Evolutionary conservation across 179 eudicot species (phyloP), one percentile per base, ranked within the genome.

Genomic region (Carnegiea gigantea): DNA sequence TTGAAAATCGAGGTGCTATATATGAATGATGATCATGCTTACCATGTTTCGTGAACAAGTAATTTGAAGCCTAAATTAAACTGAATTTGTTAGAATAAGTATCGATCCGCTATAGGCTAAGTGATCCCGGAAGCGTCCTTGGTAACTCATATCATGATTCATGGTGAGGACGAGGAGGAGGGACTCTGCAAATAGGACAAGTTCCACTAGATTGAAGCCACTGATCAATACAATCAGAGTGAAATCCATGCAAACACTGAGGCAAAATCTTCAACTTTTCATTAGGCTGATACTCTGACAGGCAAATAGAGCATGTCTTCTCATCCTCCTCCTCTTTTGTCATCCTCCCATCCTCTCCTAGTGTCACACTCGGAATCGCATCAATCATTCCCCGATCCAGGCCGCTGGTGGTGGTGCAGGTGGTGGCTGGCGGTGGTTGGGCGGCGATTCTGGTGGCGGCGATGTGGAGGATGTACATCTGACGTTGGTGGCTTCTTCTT

Each of bases 111-210:
- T 38, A 38, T 38, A 3, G 43, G 43, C 43, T 38, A 38, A 38
- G 43, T 3, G 6, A 38, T 38, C 43, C 3, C 43, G 6, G 6
- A 38, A 38, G 6, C 43, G 6, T 38, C 43, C 4, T 6, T 6
- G 4, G 43, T 38, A 38, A 38, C 43, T 38, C 43, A 38, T 48
- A 7, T 11, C 13, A 48, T 11, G 60, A 54, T 4, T 54, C 14
- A 54, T 54, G 60, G 4, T 17, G 60, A 54, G 78, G 24, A 3
- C 0, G 30, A 28, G 30, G 30, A 28, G 30, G 30, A 28, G 73
- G 82, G 10, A 80, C 60, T 77, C 86, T 84, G n/a, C 86, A 84
- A 73, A 81, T 84, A 4, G 86, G 86, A 30, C 86, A 84, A 78
- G 84, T 51, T 15, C 84, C 79, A 54, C 81, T 84, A 23, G 78